phyloP scores from a whole-genome alignment of 2,329 filamentous ascomycete genomes.

The Arthroderma sp. region DNA sequence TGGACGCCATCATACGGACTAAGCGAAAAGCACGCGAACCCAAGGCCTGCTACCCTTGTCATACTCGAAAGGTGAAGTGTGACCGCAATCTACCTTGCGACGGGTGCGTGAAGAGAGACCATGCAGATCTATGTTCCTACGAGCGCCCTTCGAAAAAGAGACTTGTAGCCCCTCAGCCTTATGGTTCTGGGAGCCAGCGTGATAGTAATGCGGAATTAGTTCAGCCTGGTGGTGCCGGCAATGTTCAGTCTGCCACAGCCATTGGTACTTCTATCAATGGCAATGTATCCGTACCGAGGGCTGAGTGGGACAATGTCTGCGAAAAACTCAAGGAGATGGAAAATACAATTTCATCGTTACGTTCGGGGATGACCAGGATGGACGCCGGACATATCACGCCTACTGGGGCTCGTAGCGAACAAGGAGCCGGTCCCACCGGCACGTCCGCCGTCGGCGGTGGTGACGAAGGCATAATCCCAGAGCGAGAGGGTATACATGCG shows the following conservation, averaged over 20 bases:
- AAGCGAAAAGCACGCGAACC: constrained; percentile 37
- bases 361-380: constrained; percentile 25
- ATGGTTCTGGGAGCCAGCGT: constrained; percentile 12
- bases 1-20: constrained; percentile 35
- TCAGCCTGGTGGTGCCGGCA: constrained; percentile 7
- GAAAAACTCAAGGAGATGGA: constrained; percentile 31
- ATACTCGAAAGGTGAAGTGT: constrained; percentile 37
- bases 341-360: constrained; percentile 26
- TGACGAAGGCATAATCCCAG: neutral
- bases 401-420: neutral
- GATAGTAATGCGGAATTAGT: neutral
- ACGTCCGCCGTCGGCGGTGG: neutral
- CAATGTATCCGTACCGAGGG: constrained; percentile 27
- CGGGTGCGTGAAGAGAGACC: constrained; percentile 37
- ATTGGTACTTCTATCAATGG: constrained; percentile 5
- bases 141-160: constrained; percentile 36
- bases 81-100: constrained; percentile 37
- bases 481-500: constrained; percentile 45
- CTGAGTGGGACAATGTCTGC: constrained; percentile 33
- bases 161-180: constrained; percentile 18
- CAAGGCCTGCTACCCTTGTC: constrained; percentile 34
- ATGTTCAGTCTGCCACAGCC: neutral
- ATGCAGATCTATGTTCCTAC: constrained; percentile 37
- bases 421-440: neutral
- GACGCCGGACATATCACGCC: constrained; percentile 17